Evolutionary conservation across 352 stramenopile species (phyloP).

Genomic region (Pythium insidiosum): DNA sequence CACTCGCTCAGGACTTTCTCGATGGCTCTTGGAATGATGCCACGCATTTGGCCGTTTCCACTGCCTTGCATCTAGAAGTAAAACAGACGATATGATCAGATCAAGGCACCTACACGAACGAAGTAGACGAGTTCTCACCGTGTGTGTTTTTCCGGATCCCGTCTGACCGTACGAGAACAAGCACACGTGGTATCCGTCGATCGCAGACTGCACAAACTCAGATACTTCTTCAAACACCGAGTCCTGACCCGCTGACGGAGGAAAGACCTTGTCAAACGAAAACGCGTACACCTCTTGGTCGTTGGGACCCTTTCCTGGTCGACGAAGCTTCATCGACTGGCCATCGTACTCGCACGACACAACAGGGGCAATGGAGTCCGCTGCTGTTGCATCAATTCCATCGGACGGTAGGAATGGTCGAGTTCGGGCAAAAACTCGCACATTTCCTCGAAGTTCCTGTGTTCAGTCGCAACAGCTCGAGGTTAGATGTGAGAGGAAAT

Average conservation of each 20-base stretch:
- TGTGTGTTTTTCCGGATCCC: constrained; percentile 92
- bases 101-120: constrained; percentile 2
- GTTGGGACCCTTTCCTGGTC: constrained; percentile 29
- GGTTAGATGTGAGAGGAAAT: too few relatives aligned
- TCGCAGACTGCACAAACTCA: constrained; percentile 96
- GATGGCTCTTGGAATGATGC: constrained; percentile 96
- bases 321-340: constrained; percentile 51
- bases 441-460: constrained; percentile 95
- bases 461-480: too few relatives aligned
- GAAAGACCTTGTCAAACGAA: constrained; percentile 96
- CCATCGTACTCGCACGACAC: constrained; percentile 64
- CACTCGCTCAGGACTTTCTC: constrained; percentile 91
- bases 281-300: constrained; percentile 78
- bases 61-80: constrained; percentile 94
- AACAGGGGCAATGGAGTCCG: constrained; percentile 17
- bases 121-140: constrained; percentile 25
- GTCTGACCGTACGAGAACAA: constrained; percentile 95
- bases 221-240: constrained; percentile 95
- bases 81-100: too few relatives aligned
- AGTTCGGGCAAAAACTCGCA: constrained; percentile 95
- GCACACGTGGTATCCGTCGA: constrained; percentile 97
- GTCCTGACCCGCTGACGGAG: constrained; percentile 89
- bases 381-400: too few relatives aligned
- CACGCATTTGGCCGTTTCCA: constrained; percentile 91
- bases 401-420: constrained; percentile 87